Evolutionary conservation across 2,329 filamentous ascomycete genomes (phyloP), one percentile per base, ranked within the genome.

Genomic region (Diaporthe batatas): DNA sequence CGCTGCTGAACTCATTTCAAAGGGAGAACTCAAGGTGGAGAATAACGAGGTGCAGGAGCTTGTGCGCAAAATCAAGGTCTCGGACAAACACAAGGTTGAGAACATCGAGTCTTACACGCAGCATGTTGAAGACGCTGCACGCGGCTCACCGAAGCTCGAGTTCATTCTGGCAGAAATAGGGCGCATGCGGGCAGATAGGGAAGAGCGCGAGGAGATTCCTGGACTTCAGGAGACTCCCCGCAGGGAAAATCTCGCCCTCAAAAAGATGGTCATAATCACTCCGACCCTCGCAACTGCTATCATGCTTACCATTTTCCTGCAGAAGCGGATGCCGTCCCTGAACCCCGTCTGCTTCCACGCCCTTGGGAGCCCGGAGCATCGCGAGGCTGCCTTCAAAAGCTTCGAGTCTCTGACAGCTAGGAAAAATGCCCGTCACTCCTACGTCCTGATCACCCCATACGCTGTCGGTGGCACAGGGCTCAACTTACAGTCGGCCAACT

Each of bases 181-280:
- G 36, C 65, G 65, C 0, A 68, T 68, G 65, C 21, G n/a, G 6
- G 11, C 18, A 12, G 65, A 68, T 14, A 34, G 34, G 3, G 18
- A 34, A 4, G 11, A 18, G n/a, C 65, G 65, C 23, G 10, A 11
- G 14, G 12, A n/a, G 6, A 25, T 14, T 3, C 65, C 65, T 3
- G 10, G 16, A 2, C 10, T 55, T 21, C 49, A 21, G 3, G 21
- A 1, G 10, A 18, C 21, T 11, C 2, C 11, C 12, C 51, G 44
- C 11, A 32, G 36, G 6, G 65, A 57, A 3, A 18, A 57, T 7
- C 65, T 54, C 2, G 4, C 18, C 10, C 2, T 68, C 23, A 68
- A 68, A 25, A 68, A 68, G 2, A 68, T 68, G 51, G 51, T 68
- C 0, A 68, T 68, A 16, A 12, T 57, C 18, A 68, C 65, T 0